phyloP scores from a whole-genome alignment of 2,329 filamentous ascomycete genomes.

The Furcasterigmium sp. region DNA sequence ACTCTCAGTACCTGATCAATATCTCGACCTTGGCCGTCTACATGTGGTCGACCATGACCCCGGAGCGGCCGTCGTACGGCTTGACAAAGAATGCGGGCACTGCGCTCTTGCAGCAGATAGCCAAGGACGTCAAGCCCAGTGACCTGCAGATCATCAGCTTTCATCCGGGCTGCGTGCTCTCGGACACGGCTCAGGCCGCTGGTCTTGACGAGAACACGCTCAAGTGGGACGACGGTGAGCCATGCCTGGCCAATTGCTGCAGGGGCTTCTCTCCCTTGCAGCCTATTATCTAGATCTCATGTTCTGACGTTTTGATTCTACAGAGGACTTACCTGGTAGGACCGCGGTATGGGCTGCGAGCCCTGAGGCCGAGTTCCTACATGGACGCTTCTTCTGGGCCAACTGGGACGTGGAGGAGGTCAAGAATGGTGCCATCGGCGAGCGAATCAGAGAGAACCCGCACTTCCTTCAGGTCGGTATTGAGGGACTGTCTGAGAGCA shows the following conservation, averaged over 20 bases:
- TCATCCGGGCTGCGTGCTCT: constrained; percentile 19
- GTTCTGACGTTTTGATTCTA: too few species aligned
- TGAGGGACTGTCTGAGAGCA: constrained; percentile 4
- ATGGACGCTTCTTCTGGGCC: constrained; percentile 30
- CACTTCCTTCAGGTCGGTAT: constrained; percentile 12
- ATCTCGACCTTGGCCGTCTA: constrained; percentile 17
- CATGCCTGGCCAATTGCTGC: background rate
- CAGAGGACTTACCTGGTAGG: constrained; percentile 6
- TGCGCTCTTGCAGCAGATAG: constrained; percentile 29
- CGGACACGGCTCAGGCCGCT: background rate
- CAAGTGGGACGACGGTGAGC: constrained; percentile 20
- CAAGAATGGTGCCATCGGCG: constrained; percentile 8
- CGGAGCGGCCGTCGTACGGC: constrained; percentile 22
- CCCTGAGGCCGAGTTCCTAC: constrained; percentile 30
- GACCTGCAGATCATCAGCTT: constrained; percentile 21
- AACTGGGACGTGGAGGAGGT: constrained; percentile 37
- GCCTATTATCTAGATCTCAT: background rate
- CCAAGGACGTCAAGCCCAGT: constrained; percentile 20
- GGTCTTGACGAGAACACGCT: constrained; percentile 11
- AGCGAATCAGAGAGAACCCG: constrained; percentile 9
- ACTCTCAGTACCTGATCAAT: constrained; percentile 22
- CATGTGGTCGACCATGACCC: constrained; percentile 8
- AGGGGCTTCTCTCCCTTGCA: background rate
- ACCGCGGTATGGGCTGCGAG: constrained; percentile 33
- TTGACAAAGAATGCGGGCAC: constrained; percentile 32